A percentile compares a stretch with the other conserved stretches of the same genome.
Evolutionary conservation across 768 basidiomycete genomes (phyloP).

Genomic region (Hygrophoropsis aurantiaca): DNA sequence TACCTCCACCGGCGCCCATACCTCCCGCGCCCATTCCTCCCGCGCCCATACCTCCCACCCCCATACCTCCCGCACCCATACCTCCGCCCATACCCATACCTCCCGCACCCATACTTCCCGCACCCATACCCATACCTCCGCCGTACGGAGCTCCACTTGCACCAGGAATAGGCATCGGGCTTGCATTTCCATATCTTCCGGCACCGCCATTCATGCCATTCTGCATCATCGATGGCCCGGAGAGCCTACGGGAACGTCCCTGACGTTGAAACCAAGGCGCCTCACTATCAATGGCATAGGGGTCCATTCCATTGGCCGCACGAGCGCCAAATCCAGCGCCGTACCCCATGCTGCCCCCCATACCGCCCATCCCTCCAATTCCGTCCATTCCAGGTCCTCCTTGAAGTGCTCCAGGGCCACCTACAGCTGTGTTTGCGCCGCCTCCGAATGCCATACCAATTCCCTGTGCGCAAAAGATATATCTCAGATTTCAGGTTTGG

Average conservation of each 20-base stretch:
- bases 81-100: background rate
- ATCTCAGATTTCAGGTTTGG: no score
- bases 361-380: no score
- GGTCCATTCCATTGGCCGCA: background rate
- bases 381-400: background rate
- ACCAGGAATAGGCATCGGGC: background rate
- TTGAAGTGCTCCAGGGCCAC: constrained; percentile 3
- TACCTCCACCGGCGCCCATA: no score
- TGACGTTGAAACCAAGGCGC: constrained; percentile 6
- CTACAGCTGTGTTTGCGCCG: background rate
- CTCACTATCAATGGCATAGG: constrained; percentile 8
- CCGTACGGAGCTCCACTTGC: background rate
- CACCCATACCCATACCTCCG: background rate
- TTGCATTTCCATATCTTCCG: background rate
- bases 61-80: no score
- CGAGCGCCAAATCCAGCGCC: background rate
- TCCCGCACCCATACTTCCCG: background rate
- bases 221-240: no score
- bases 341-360: background rate
- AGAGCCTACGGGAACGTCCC: no score
- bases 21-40: no score
- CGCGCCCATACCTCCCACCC: background rate
- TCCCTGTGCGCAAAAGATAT: no score
- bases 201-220: no score
- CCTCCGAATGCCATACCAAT: background rate